Percentiles rank a stretch among this genome's conserved stretches.
Evolutionary conservation across 2,329 filamentous ascomycete genomes (phyloP).

Genomic region (Neonectria sp.): DNA sequence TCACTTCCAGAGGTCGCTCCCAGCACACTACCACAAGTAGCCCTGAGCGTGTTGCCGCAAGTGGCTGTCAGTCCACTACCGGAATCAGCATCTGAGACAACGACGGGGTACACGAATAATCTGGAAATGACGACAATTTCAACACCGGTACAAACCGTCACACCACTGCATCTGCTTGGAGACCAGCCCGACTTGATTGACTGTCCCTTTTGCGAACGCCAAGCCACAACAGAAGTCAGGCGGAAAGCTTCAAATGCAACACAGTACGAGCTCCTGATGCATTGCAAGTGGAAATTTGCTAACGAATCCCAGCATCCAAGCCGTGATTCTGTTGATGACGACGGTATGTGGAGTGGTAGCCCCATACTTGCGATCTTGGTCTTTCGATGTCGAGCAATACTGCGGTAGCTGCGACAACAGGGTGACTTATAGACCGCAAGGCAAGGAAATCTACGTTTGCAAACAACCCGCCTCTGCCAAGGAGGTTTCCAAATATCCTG

Average conservation of each 20-base stretch:
- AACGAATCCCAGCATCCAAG: constrained; percentile 13
- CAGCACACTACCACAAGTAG: constrained; percentile 5
- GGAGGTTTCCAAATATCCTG: constrained; percentile 18
- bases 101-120: neutral
- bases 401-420: constrained; percentile 22
- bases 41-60: neutral
- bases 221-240: constrained; percentile 21
- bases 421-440: constrained; percentile 22
- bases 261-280: constrained; percentile 10
- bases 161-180: constrained; percentile 29
- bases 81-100: neutral
- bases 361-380: constrained; percentile 21
- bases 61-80: constrained; percentile 8
- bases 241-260: constrained; percentile 32
- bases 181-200: constrained; percentile 30
- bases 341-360: constrained; percentile 22
- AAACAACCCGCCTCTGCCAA: constrained; percentile 21
- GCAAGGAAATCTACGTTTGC: constrained; percentile 29
- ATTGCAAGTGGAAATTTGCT: neutral
- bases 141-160: constrained; percentile 7
- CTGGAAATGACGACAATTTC: constrained; percentile 13
- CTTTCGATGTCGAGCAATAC: constrained; percentile 28
- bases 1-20: constrained; percentile 11
- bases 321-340: constrained; percentile 17
- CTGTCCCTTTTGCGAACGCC: constrained; percentile 27